Percentiles rank a stretch among this genome's conserved stretches.
phyloP scores from a whole-genome alignment of 139 green algal genomes.

The Mychonastes homosphaera region DNA sequence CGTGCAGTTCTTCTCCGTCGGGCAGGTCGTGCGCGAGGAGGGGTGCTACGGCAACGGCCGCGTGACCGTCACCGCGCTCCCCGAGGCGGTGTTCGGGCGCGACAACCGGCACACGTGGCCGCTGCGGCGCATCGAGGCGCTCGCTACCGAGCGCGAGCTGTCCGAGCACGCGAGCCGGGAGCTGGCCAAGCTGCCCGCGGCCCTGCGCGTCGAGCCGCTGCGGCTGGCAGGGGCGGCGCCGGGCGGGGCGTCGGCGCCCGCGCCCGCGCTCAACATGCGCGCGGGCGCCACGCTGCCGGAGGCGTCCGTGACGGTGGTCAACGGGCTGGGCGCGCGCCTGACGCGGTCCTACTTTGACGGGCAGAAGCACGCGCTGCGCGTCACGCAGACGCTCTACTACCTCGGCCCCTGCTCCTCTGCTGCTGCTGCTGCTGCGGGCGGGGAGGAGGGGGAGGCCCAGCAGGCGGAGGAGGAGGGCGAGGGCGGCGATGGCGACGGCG shows the following conservation, averaged over 20 bases:
- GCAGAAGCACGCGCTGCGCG: slow-evolving; percentile 30
- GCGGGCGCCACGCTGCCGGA: slow-evolving; percentile 45
- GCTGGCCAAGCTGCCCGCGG: slow-evolving; percentile 38
- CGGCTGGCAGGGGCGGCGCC: slow-evolving; percentile 24
- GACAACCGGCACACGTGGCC: slow-evolving; percentile 22
- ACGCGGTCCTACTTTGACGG: slow-evolving; percentile 21
- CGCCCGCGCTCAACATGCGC: slow-evolving; percentile 16
- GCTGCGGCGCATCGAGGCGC: slow-evolving; percentile 42
- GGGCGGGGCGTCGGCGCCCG: too few relatives aligned
- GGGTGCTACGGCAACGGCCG: slow-evolving; percentile 37
- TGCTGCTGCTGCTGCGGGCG: neutral
- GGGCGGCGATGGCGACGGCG: neutral
- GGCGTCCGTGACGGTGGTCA: slow-evolving; percentile 38
- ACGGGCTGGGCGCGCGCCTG: slow-evolving; percentile 18
- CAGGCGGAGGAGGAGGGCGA: neutral
- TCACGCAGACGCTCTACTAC: slow-evolving; percentile 51
- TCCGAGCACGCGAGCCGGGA: slow-evolving; percentile 33
- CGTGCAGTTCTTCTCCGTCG: slow-evolving; percentile 42
- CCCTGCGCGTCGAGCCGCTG: slow-evolving; percentile 45
- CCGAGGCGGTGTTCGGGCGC: slow-evolving; percentile 40
- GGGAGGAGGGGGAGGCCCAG: neutral
- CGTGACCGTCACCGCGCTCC: slow-evolving; percentile 44
- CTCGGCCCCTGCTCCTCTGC: slow-evolving; percentile 10
- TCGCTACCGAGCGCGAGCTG: slow-evolving; percentile 28
- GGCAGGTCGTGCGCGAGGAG: slow-evolving; percentile 28